phyloP scores from a whole-genome alignment of 169 alveolate species.

The Condylostoma magnum region DNA sequence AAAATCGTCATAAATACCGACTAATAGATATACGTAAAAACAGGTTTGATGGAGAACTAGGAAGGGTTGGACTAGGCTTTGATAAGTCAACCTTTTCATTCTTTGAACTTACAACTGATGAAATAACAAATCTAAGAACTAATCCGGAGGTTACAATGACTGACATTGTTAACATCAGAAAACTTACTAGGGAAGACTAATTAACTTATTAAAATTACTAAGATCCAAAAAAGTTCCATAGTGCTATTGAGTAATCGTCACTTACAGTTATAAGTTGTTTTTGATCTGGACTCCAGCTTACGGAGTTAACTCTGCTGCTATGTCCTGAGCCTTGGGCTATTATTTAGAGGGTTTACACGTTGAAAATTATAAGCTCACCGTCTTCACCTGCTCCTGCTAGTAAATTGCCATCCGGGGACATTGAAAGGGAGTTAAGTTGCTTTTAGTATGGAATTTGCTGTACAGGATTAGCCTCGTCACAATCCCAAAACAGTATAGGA shows the following conservation, averaged over 20 bases:
- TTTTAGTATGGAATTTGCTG: constrained; percentile 49
- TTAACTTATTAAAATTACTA: no score
- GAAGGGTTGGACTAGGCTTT: constrained; percentile 82
- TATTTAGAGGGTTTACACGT: constrained; percentile 40
- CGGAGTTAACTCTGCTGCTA: constrained; percentile 70
- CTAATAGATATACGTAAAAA: constrained; percentile 90
- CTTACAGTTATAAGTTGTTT: constrained; percentile 79
- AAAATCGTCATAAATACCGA: constrained; percentile 78
- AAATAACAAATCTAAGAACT: constrained; percentile 4
- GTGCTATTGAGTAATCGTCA: constrained; percentile 74
- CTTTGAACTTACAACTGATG: constrained; percentile 46
- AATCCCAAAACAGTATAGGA: constrained; percentile 82
- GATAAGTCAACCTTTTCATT: constrained; percentile 61
- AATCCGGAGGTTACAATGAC: constrained; percentile 20
- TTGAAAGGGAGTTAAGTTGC: constrained; percentile 52
- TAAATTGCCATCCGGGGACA: constrained; percentile 78
- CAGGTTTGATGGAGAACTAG: constrained; percentile 92
- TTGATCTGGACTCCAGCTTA: constrained; percentile 85
- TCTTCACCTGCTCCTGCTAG: constrained; percentile 75
- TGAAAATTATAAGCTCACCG: constrained; percentile 66
- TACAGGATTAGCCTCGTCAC: constrained; percentile 75
- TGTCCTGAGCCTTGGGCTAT: constrained; percentile 76
- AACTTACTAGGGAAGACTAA: no score
- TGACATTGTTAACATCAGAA: constrained; percentile 8
- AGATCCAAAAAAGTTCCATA: constrained; percentile 82